phyloP scores from a whole-genome alignment of 2,329 filamentous ascomycete genomes.

The Aspergillus costaricaensis region DNA sequence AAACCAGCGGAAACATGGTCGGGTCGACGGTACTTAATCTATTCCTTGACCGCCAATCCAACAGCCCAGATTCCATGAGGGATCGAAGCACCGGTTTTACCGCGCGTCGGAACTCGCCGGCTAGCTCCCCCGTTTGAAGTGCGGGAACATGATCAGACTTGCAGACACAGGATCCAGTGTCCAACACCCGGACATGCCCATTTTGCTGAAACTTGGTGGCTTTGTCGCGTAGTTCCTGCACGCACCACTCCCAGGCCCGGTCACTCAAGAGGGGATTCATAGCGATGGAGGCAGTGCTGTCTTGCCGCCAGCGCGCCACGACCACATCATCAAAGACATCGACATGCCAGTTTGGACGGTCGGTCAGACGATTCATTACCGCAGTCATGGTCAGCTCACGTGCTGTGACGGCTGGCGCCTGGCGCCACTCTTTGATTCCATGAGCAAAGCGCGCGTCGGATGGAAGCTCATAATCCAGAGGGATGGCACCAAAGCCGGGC shows the following conservation, averaged over 20 bases:
- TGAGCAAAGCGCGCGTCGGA: slow-evolving; percentile 3
- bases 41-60: neutral
- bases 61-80: too few species aligned
- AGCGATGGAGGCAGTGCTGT: neutral
- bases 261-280: neutral
- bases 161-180: slow-evolving; percentile 1
- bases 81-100: neutral
- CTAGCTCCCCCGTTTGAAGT: neutral
- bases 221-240: neutral
- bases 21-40: neutral
- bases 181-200: neutral
- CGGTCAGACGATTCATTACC: neutral
- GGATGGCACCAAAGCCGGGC: neutral
- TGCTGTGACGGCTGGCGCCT: neutral
- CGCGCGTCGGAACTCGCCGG: neutral
- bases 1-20: neutral
- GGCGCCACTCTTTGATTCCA: neutral
- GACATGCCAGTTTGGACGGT: neutral
- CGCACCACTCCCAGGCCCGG: neutral
- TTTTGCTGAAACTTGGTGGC: neutral
- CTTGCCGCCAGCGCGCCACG: neutral
- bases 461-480: neutral
- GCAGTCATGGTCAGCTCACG: neutral
- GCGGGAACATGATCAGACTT: neutral
- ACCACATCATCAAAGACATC: neutral